phyloP scores from a whole-genome alignment of 371 early-diverging fungal species.

The Neoconidiobolus thromboides region DNA sequence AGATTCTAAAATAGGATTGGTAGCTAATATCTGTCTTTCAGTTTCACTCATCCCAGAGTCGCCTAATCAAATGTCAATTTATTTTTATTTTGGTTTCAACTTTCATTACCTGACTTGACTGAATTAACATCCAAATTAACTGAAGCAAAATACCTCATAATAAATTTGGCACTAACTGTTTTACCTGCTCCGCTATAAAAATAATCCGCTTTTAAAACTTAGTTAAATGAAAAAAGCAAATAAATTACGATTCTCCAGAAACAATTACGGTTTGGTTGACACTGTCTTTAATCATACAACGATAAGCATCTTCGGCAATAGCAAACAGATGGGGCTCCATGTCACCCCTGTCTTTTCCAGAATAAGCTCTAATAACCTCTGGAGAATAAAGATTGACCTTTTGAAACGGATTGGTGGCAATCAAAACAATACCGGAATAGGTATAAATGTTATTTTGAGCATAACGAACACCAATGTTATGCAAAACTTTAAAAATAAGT shows the following conservation, averaged over 20 bases:
- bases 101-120: conserved; percentile 12
- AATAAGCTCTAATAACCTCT: conserved; percentile 80
- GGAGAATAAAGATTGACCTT: conserved; percentile 69
- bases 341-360: conserved; percentile 82
- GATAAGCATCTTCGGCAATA: conserved; percentile 94
- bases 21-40: conserved; percentile 67
- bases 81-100: background rate
- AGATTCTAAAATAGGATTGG: conserved; percentile 98
- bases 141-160: conserved; percentile 95
- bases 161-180: conserved; percentile 87
- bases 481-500: conserved; percentile 37
- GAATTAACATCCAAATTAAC: conserved; percentile 47
- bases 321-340: conserved; percentile 98
- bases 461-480: conserved; percentile 76
- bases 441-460: conserved; percentile 88
- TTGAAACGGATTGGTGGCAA: conserved; percentile 96
- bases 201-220: background rate
- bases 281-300: conserved; percentile 75
- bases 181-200: conserved; percentile 77
- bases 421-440: conserved; percentile 97
- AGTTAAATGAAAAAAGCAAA: conserved; percentile 7
- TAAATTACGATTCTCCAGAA: conserved; percentile 76
- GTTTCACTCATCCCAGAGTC: conserved; percentile 46
- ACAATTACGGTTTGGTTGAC: conserved; percentile 96
- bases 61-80: background rate